These are phyloP conservation scores for Penicillium cataractarum DNA, from an alignment of 495 filamentous ascomycete species.

Conservation along the genomic window DNA sequence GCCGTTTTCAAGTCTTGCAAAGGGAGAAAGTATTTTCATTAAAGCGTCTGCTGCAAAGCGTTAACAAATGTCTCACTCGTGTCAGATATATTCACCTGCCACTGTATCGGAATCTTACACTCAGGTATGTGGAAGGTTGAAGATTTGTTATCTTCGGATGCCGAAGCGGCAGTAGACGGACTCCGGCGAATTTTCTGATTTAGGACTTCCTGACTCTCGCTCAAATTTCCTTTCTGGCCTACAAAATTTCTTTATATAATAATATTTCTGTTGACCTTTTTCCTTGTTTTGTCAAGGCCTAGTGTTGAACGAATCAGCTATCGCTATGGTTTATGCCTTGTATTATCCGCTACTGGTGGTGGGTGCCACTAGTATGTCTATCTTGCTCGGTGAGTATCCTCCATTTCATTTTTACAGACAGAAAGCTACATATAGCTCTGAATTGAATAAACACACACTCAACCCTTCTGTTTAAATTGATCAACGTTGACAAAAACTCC, in stretches of 20 bases:
- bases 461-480: background rate
- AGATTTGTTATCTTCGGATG: background rate
- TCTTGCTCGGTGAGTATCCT: conserved; percentile 7
- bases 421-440: background rate
- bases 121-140: background rate
- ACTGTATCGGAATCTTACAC: background rate
- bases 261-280: too few relatives aligned
- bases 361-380: conserved; percentile 3
- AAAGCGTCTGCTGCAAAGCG: background rate
- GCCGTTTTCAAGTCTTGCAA: background rate
- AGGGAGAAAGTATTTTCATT: background rate
- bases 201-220: background rate
- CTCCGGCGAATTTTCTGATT: background rate
- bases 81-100: background rate
- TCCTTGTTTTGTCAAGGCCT: background rate
- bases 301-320: background rate
- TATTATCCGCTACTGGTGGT: conserved; percentile 9
- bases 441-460: background rate
- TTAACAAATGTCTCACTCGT: background rate
- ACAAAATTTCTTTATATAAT: too few relatives aligned
- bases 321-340: conserved; percentile 6
- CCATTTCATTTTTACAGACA: background rate
- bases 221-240: background rate
- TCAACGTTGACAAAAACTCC: background rate
- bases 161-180: conserved; percentile 1